Percentiles rank a stretch among this genome's conserved stretches.
Conservation (phyloP, 1,284 basidiomycete species). For the Anthracocystis walkeri region DNA sequence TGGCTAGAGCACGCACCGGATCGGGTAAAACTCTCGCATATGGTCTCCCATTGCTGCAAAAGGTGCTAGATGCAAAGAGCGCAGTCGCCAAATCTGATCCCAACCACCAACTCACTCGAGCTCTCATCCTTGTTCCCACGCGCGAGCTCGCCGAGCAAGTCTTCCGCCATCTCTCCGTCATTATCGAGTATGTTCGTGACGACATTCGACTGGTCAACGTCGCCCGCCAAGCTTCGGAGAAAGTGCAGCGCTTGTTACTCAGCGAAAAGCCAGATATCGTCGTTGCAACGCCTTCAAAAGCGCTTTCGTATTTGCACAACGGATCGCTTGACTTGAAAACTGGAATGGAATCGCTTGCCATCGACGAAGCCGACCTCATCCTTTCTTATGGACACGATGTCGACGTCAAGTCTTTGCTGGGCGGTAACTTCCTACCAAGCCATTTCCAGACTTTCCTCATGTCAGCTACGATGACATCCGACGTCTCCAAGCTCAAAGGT, state of each 20-base stretch:
- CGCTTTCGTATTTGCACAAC: slow-evolving; percentile 81
- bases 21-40: slow-evolving; percentile 98
- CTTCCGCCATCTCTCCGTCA: slow-evolving; percentile 76
- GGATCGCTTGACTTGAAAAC: slow-evolving; percentile 72
- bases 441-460: slow-evolving; percentile 95
- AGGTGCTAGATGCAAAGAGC: slow-evolving; percentile 83
- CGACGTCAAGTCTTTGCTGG: slow-evolving; percentile 86
- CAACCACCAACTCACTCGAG: slow-evolving; percentile 77
- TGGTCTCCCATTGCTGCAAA: slow-evolving; percentile 89
- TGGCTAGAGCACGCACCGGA: slow-evolving; percentile 92
- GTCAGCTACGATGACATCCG: slow-evolving; percentile 97
- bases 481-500: slow-evolving; percentile 90
- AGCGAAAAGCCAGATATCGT: slow-evolving; percentile 92
- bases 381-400: slow-evolving; percentile 95
- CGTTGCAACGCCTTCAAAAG: slow-evolving; percentile 88
- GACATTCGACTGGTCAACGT: slow-evolving; percentile 81
- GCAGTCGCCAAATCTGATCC: slow-evolving; percentile 68
- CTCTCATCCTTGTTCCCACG: slow-evolving; percentile 91
- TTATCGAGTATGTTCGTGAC: slow-evolving; percentile 80
- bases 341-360: slow-evolving; percentile 84
- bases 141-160: slow-evolving; percentile 94
- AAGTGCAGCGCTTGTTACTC: slow-evolving; percentile 85
- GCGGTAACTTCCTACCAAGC: slow-evolving; percentile 79
- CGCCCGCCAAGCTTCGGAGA: slow-evolving; percentile 74
- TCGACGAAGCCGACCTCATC: slow-evolving; percentile 98